Conservation (phyloP, 352 stramenopile genomes). For the Phytophthora aleatoria region DNA sequence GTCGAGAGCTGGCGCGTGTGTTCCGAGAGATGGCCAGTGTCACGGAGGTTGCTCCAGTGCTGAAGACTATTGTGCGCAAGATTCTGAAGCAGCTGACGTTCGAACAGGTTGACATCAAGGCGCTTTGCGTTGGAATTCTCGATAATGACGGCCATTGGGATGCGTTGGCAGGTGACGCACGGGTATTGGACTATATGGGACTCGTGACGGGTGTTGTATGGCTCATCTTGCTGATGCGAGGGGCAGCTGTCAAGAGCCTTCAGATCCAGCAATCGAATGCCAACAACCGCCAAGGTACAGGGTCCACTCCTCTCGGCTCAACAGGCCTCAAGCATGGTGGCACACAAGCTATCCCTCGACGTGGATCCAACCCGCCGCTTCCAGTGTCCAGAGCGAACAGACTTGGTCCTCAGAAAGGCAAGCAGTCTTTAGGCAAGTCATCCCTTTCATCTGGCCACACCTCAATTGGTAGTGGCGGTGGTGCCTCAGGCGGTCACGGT, state of each 20-base stretch:
- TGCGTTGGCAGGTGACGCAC: slow-evolving; percentile 55
- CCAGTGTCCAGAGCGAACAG: slow-evolving; percentile 33
- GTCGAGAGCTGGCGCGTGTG: slow-evolving; percentile 74
- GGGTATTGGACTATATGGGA: slow-evolving; percentile 79
- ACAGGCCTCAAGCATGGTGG: slow-evolving; percentile 53
- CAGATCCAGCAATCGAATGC: slow-evolving; percentile 81
- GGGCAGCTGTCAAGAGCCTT: slow-evolving; percentile 83
- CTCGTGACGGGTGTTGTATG: slow-evolving; percentile 79
- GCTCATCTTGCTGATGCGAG: slow-evolving; percentile 78
- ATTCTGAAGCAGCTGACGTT: slow-evolving; percentile 83
- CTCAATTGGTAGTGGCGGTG: slow-evolving; percentile 11
- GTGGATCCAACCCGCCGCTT: slow-evolving; percentile 37
- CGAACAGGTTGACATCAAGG: slow-evolving; percentile 84
- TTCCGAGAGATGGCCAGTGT: slow-evolving; percentile 80
- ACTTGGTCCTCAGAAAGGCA: slow-evolving; percentile 44
- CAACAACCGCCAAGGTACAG: slow-evolving; percentile 37
- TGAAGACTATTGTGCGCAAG: slow-evolving; percentile 88
- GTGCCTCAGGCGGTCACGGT: slow-evolving; percentile 11
- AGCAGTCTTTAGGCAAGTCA: slow-evolving; percentile 32
- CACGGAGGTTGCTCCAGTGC: slow-evolving; percentile 74
- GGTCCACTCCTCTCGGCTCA: slow-evolving; percentile 37
- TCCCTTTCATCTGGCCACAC: slow-evolving; percentile 18
- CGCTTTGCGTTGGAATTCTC: slow-evolving; percentile 77
- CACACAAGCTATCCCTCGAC: slow-evolving; percentile 60
- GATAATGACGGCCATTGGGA: slow-evolving; percentile 82